Evolutionary conservation across 192 early-diverging fungal genomes (phyloP).

Genomic region (Rhizophagus clarus): DNA sequence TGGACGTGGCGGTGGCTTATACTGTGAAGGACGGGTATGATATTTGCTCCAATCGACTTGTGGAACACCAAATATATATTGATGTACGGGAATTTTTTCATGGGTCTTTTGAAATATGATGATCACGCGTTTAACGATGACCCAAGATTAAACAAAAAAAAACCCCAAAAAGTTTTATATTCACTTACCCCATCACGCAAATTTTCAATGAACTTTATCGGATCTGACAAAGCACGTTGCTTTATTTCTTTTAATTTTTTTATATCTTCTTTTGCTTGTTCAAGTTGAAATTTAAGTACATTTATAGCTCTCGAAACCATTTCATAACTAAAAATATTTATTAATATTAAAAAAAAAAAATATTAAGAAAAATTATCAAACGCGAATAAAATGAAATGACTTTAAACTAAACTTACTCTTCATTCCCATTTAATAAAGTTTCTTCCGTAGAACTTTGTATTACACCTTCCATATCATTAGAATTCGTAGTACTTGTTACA

Average conservation of each 20-base stretch:
- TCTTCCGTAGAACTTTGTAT: neutral
- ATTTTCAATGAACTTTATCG: neutral
- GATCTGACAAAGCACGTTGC: neutral
- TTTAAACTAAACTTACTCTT: slow-evolving; percentile 9
- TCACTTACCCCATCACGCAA: slow-evolving; percentile 12
- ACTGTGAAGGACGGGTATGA: slow-evolving; percentile 10
- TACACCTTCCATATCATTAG: neutral
- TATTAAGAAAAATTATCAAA: neutral
- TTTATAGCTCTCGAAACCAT: neutral
- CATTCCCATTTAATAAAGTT: neutral
- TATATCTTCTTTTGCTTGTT: slow-evolving; percentile 15
- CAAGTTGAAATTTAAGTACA: slow-evolving; percentile 12
- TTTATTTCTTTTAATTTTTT: slow-evolving; percentile 7
- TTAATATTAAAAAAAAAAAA: neutral
- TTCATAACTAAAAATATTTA: too few species aligned
- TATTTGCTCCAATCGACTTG: slow-evolving; percentile 11
- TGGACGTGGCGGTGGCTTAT: neutral
- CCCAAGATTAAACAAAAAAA: too few species aligned
- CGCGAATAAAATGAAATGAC: neutral
- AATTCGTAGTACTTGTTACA: neutral
- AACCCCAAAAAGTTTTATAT: too few species aligned
- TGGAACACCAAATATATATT: slow-evolving; percentile 4
- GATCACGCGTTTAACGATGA: too few species aligned
- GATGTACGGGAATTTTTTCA: neutral
- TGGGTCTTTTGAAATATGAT: neutral